These are phyloP conservation scores for Coelastrella sp. DNA, from an alignment of 139 green algal genomes.

Conservation along the genomic window DNA sequence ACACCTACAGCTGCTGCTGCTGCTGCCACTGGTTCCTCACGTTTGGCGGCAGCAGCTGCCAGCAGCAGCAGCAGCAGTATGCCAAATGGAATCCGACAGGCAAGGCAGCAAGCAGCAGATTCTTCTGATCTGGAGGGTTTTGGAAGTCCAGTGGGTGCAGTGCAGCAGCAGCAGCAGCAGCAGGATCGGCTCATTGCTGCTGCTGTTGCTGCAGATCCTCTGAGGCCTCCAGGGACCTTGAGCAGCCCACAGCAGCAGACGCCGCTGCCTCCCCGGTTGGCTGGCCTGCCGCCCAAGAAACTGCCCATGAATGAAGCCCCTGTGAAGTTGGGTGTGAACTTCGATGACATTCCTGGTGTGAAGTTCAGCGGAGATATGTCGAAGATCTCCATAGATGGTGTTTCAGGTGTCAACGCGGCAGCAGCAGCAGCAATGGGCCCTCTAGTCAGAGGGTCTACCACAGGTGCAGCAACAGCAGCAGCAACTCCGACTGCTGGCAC, in stretches of 20 bases:
- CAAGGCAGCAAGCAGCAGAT: background rate
- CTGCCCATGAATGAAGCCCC: background rate
- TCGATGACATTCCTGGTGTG: background rate
- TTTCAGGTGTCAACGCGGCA: background rate
- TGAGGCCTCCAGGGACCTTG: background rate
- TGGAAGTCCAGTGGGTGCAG: constrained; percentile 22
- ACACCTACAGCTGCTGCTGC: background rate
- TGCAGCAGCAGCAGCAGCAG: constrained; percentile 8
- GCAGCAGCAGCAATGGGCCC: background rate
- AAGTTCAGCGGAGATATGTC: background rate
- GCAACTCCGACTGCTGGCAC: background rate
- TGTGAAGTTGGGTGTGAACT: background rate
- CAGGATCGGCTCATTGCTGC: background rate
- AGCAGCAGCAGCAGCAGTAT: background rate
- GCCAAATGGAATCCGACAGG: too few species aligned
- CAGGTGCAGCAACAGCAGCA: background rate
- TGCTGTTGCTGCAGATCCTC: constrained; percentile 24
- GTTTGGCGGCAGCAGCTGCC: background rate
- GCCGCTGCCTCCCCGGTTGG: constrained; percentile 11
- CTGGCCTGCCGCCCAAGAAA: constrained; percentile 5
- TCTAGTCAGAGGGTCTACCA: too few species aligned
- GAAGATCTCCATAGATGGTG: background rate
- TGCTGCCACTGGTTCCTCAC: background rate
- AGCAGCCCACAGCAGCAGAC: background rate
- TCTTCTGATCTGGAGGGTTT: background rate